Percentiles rank a stretch among this genome's conserved stretches.
phyloP scores from a whole-genome alignment of 768 basidiomycete genomes.

The Tulasnella sp. region DNA sequence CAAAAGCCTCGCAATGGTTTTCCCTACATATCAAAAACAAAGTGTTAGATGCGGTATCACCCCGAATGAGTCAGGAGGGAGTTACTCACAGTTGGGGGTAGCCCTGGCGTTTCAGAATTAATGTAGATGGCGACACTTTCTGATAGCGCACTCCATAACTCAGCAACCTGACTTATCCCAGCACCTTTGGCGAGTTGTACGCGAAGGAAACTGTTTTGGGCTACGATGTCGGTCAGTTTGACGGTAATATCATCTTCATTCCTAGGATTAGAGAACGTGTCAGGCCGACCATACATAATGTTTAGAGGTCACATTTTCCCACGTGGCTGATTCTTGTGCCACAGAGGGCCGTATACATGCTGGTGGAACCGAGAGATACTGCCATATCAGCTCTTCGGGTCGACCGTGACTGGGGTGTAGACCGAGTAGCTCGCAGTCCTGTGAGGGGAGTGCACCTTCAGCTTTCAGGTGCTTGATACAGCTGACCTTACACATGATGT shows the following conservation, averaged over 20 bases:
- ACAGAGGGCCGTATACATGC: conserved; percentile 97
- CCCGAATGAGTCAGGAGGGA: background rate
- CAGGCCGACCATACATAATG: background rate
- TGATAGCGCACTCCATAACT: conserved; percentile 97
- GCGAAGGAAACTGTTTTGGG: conserved; percentile 86
- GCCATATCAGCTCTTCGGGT: conserved; percentile 98
- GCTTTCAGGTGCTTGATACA: background rate
- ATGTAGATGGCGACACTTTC: conserved; percentile 94
- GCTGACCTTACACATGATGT: background rate
- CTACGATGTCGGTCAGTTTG: conserved; percentile 93
- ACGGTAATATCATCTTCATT: conserved; percentile 98
- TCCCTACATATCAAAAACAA: conserved; percentile 33
- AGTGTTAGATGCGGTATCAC: too few relatives aligned
- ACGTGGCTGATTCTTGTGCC: conserved; percentile 83
- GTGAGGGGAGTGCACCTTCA: background rate
- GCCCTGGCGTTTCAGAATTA: conserved; percentile 93
- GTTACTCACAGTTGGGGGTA: conserved; percentile 51
- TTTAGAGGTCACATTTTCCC: conserved; percentile 4
- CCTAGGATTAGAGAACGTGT: conserved; percentile 30
- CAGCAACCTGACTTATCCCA: conserved; percentile 43
- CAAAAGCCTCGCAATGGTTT: conserved; percentile 97
- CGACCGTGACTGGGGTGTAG: conserved; percentile 78
- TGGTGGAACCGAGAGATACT: conserved; percentile 95
- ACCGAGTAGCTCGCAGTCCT: conserved; percentile 95
- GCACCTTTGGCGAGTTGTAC: conserved; percentile 81